Percentiles rank a stretch among this genome's conserved stretches.
phyloP scores from a whole-genome alignment of 305 asterid species.

The Vinca major region DNA sequence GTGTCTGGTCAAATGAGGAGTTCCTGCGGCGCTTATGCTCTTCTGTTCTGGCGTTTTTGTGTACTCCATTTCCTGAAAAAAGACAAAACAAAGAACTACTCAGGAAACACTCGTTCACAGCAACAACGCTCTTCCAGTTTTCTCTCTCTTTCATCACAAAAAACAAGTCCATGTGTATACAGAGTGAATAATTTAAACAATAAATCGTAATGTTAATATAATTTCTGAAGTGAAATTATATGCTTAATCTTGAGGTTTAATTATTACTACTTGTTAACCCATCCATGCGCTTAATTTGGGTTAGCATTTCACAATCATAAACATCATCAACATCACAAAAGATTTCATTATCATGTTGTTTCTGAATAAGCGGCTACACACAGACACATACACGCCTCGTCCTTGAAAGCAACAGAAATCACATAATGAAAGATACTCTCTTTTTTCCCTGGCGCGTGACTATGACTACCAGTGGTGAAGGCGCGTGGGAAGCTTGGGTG shows the following conservation, averaged over 20 bases:
- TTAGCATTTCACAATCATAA: slow-evolving; percentile 1
- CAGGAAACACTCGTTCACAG: slow-evolving; percentile 5
- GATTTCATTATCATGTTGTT: slow-evolving; percentile 15
- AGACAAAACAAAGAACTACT: slow-evolving; percentile 4
- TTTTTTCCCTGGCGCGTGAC: slow-evolving; percentile 12
- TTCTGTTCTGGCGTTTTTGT: slow-evolving; percentile 10
- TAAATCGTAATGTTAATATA: background rate
- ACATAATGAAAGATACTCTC: background rate
- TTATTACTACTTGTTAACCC: background rate
- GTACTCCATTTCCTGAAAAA: slow-evolving; percentile 23
- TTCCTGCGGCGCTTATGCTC: slow-evolving; percentile 13
- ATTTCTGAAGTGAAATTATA: background rate
- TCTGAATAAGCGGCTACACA: background rate
- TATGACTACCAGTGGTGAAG: background rate
- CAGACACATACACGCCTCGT: slow-evolving; percentile 1
- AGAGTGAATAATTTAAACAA: background rate
- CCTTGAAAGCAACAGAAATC: slow-evolving; percentile 5
- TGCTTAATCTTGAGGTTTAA: background rate
- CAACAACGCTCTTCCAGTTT: background rate
- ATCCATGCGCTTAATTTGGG: slow-evolving; percentile 9
- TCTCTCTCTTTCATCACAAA: background rate
- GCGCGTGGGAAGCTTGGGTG: slow-evolving; percentile 18
- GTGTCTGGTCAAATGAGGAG: slow-evolving; percentile 21
- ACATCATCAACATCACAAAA: slow-evolving; percentile 11
- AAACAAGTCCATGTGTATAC: slow-evolving; percentile 6